Evolutionary conservation across 805 yeast species (phyloP).

Genomic region (Metahyphopichia silvanorum): DNA sequence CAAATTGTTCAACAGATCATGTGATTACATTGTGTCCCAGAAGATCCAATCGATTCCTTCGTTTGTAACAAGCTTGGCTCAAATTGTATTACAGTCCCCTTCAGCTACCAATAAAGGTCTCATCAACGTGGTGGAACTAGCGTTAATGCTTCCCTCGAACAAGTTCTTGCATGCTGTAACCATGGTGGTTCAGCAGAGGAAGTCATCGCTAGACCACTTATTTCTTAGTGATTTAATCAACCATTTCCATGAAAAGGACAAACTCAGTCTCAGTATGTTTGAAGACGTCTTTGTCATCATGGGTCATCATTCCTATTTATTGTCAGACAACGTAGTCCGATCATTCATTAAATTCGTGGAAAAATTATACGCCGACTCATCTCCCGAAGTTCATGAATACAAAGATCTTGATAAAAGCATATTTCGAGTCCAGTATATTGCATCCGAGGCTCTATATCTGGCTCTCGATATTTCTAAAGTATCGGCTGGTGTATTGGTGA

Average conservation of each 20-base stretch:
- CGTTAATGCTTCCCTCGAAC: constrained; percentile 8
- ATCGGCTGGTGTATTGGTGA: constrained; percentile 8
- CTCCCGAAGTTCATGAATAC: constrained; percentile 36
- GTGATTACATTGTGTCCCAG: constrained; percentile 5
- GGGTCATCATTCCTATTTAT: no score
- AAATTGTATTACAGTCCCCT: neutral
- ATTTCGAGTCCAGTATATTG: constrained; percentile 16
- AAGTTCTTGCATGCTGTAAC: constrained; percentile 4
- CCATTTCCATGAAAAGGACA: constrained; percentile 3
- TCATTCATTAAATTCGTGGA: constrained; percentile 24
- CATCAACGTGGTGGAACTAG: constrained; percentile 26
- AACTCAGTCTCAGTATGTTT: constrained; percentile 4
- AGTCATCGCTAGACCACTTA: constrained; percentile 13
- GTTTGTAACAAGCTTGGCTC: neutral
- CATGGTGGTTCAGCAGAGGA: constrained; percentile 7
- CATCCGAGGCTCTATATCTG: constrained; percentile 3
- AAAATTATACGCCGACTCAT: constrained; percentile 18
- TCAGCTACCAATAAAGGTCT: constrained; percentile 15
- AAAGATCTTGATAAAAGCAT: constrained; percentile 25
- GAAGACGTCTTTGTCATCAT: constrained; percentile 4
- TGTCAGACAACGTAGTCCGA: constrained; percentile 19
- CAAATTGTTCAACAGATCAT: constrained; percentile 15
- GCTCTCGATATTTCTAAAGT: constrained; percentile 2
- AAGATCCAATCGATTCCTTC: neutral
- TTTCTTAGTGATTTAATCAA: constrained; percentile 10